A percentile compares a stretch with the other conserved stretches of the same genome.
Conservation (phyloP, 257 asterid species). For the Linderniella brevidens region DNA sequence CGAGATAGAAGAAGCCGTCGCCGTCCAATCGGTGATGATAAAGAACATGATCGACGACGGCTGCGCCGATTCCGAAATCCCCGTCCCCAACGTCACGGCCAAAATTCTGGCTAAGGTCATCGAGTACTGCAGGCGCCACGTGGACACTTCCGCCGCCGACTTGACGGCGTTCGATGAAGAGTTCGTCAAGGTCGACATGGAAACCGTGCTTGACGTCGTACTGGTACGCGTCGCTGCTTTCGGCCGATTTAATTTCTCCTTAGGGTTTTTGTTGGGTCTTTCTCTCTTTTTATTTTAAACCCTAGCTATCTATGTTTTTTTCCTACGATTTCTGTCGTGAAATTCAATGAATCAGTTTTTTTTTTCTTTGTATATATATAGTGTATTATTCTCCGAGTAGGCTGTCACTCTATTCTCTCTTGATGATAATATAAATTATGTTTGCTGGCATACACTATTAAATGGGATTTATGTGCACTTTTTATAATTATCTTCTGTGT, state of each 20-base stretch:
- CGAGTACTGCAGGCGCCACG: constrained; percentile 1
- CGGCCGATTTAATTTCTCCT: not conserved
- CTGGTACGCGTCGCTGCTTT: not conserved
- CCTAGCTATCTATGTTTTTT: no score
- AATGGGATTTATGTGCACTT: no score
- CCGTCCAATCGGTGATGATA: not conserved
- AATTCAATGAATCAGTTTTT: no score
- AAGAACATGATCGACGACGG: not conserved
- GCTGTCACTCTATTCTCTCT: no score
- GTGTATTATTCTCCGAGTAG: no score
- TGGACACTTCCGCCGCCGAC: not conserved
- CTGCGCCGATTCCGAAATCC: not conserved
- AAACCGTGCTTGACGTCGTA: not conserved
- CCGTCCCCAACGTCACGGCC: not conserved
- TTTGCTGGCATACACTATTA: no score
- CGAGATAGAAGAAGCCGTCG: not conserved
- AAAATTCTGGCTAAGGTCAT: not conserved
- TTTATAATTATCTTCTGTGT: no score
- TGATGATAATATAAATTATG: no score
- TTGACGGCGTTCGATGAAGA: not conserved
- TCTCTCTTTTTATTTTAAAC: no score
- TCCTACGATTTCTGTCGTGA: no score
- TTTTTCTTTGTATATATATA: no score
- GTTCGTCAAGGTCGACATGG: not conserved
- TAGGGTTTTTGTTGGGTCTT: not conserved